These are phyloP conservation scores for Pichia terricola DNA, from an alignment of 1,139 yeast genomes.

Conservation along the genomic window DNA sequence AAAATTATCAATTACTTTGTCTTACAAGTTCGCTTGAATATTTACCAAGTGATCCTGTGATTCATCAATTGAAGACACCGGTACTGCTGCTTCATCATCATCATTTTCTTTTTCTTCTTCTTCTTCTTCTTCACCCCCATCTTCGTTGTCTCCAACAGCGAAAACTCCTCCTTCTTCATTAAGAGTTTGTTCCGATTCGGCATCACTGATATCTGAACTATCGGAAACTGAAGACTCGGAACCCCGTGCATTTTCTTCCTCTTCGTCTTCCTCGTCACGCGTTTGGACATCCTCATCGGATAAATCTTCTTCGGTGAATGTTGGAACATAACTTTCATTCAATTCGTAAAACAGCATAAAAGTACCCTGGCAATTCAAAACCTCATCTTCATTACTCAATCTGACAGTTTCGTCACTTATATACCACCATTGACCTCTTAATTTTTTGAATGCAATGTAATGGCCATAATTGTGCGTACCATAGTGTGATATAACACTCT, in stretches of 20 bases:
- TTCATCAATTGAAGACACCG: slow-evolving; percentile 5
- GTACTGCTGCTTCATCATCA: neutral
- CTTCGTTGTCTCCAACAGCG: neutral
- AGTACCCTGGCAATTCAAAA: slow-evolving; percentile 72
- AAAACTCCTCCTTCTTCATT: neutral
- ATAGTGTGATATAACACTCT: slow-evolving; percentile 82
- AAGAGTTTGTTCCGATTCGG: neutral
- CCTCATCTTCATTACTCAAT: slow-evolving; percentile 71
- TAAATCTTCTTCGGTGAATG: neutral
- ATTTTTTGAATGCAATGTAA: slow-evolving; percentile 76
- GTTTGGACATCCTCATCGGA: neutral
- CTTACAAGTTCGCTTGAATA: slow-evolving; percentile 21
- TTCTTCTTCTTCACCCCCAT: slow-evolving; percentile 6
- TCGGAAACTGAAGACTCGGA: neutral
- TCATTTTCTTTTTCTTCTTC: neutral
- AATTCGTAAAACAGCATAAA: slow-evolving; percentile 83
- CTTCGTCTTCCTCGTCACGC: neutral
- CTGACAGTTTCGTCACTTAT: slow-evolving; percentile 84
- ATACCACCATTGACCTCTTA: slow-evolving; percentile 88
- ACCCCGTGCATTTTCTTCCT: neutral
- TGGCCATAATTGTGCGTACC: slow-evolving; percentile 96
- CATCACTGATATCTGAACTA: neutral
- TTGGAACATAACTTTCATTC: neutral
- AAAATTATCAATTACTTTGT: no score
- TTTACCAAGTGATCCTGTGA: slow-evolving; percentile 18